Conservation (phyloP, 345 rosid genomes). For the Streptanthus diversifolius region DNA sequence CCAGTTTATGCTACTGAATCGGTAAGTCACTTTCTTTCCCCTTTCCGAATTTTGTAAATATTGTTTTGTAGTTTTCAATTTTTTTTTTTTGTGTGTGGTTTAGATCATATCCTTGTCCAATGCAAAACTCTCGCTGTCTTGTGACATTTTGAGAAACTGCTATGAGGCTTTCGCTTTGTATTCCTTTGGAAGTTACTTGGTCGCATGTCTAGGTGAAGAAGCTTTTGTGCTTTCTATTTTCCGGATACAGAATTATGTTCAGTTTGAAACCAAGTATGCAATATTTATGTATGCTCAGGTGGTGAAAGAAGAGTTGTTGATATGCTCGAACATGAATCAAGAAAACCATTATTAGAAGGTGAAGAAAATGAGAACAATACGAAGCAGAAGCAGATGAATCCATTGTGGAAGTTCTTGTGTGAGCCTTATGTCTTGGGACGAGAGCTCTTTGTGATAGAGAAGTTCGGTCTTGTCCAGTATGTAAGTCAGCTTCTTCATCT, state of each 20-base stretch:
- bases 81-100: not conserved
- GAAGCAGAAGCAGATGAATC: slow-evolving; percentile 19
- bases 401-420: slow-evolving; percentile 57
- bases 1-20: slow-evolving; percentile 86
- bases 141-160: slow-evolving; percentile 82
- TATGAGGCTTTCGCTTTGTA: slow-evolving; percentile 90
- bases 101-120: slow-evolving; percentile 68
- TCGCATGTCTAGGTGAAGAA: slow-evolving; percentile 79
- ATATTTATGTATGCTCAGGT: slow-evolving; percentile 37
- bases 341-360: slow-evolving; percentile 48
- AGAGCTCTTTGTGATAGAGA: slow-evolving; percentile 60
- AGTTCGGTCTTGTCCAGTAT: slow-evolving; percentile 81
- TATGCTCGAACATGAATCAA: slow-evolving; percentile 57
- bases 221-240: not conserved
- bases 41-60: not conserved
- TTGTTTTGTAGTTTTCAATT: not conserved
- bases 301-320: slow-evolving; percentile 65
- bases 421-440: slow-evolving; percentile 58
- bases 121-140: slow-evolving; percentile 54
- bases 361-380: slow-evolving; percentile 28
- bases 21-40: slow-evolving; percentile 40
- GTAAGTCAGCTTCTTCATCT: slow-evolving; percentile 39
- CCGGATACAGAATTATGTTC: not conserved
- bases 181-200: slow-evolving; percentile 81
- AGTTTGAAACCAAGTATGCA: not conserved